Percentiles rank a stretch among this genome's conserved stretches.
phyloP scores from a whole-genome alignment of 768 basidiomycete genomes.

The Hortiboletus flavorubellus region DNA sequence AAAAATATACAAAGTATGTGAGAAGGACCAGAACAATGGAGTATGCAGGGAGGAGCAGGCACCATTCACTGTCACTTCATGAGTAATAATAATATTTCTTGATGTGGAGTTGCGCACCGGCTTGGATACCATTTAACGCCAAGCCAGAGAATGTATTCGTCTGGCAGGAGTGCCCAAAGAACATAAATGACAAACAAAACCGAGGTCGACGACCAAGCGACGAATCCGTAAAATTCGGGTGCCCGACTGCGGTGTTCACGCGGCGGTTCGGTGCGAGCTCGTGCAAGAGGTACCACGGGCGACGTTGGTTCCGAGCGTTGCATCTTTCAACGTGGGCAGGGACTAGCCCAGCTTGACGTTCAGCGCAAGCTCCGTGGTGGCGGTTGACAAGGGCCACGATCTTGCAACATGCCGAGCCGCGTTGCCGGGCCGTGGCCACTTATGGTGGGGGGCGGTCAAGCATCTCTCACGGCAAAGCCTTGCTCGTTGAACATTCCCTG shows the following conservation, averaged over 20 bases:
- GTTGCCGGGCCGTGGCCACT: neutral
- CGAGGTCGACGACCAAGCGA: conserved; percentile 76
- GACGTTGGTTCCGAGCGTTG: conserved; percentile 36
- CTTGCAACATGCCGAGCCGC: conserved; percentile 10
- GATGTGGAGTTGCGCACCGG: conserved; percentile 43
- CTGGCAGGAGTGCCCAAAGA: conserved; percentile 79
- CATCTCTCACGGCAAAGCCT: neutral
- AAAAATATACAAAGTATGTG: conserved; percentile 75
- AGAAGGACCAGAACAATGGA: conserved; percentile 65
- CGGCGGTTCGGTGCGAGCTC: conserved; percentile 38
- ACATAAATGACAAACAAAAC: conserved; percentile 67
- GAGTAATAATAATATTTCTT: neutral
- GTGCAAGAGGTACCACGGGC: conserved; percentile 43
- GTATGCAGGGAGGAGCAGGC: conserved; percentile 77
- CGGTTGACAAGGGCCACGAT: conserved; percentile 4
- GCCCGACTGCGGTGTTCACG: conserved; percentile 60
- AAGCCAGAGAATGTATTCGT: conserved; percentile 57
- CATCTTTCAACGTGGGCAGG: conserved; percentile 5
- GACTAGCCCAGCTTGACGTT: conserved; percentile 1
- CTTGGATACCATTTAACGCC: conserved; percentile 89
- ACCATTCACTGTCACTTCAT: conserved; percentile 68
- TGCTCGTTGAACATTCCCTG: neutral
- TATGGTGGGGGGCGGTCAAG: neutral
- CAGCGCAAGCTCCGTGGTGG: conserved; percentile 23
- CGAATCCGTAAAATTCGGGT: conserved; percentile 89